Conservation (phyloP, 441 rosid species). For the Euphorbia corollata region DNA sequence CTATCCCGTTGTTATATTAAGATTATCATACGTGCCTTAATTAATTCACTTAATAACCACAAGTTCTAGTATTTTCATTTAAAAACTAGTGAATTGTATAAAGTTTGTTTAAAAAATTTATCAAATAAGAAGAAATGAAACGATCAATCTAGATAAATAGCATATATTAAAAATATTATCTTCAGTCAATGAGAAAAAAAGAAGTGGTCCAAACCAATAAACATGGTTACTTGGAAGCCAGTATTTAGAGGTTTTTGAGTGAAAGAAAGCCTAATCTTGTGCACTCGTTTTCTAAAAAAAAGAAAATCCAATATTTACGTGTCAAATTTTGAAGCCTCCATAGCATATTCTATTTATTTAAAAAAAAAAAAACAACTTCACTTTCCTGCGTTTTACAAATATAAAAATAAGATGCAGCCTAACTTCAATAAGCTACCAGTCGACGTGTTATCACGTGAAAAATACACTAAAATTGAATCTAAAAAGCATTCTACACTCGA, state of each 20-base stretch:
- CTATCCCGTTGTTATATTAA: background rate
- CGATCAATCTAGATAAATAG: background rate
- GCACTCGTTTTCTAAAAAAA: background rate
- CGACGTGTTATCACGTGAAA: conserved; percentile 28
- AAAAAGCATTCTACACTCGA: background rate
- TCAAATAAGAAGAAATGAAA: background rate
- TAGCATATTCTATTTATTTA: background rate
- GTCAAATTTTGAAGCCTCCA: conserved; percentile 17
- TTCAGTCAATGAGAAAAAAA: background rate
- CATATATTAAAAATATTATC: background rate
- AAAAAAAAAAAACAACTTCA: too few species aligned
- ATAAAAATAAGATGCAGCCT: conserved; percentile 25
- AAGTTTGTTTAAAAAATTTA: too few species aligned
- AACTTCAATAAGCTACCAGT: conserved; percentile 21
- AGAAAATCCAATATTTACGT: conserved; percentile 15
- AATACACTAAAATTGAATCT: conserved; percentile 2
- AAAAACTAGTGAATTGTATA: background rate
- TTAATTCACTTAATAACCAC: background rate
- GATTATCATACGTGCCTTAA: background rate
- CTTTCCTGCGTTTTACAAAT: too few species aligned
- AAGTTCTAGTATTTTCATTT: background rate
- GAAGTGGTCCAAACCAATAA: background rate
- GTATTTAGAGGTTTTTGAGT: conserved; percentile 38
- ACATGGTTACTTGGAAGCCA: conserved; percentile 7
- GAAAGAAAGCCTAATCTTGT: conserved; percentile 41